phyloP scores from a whole-genome alignment of 2,329 filamentous ascomycete species.

The Diaporthe vaccinii region DNA sequence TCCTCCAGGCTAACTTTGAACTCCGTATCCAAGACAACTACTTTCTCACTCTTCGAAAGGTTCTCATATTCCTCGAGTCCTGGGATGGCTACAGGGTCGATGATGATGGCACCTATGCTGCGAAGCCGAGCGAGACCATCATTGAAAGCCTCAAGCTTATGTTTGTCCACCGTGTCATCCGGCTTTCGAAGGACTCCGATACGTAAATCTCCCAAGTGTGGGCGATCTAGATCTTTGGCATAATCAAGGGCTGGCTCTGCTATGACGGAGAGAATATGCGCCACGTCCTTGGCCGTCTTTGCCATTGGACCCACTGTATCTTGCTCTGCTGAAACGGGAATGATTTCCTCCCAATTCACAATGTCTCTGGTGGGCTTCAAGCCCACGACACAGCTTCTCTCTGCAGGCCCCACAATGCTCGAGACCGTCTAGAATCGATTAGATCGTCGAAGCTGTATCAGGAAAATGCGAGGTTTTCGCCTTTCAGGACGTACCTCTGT shows the following conservation, averaged over 20 bases:
- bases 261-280: conserved; percentile 52
- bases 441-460: not conserved
- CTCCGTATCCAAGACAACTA: conserved; percentile 63
- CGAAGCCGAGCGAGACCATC: conserved; percentile 62
- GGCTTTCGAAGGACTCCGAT: conserved; percentile 75
- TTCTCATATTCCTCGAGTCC: conserved; percentile 57
- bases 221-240: not conserved
- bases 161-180: conserved; percentile 51
- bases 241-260: conserved; percentile 53
- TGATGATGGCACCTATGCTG: conserved; percentile 68
- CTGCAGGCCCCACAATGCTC: conserved; percentile 66
- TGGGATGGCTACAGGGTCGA: conserved; percentile 62
- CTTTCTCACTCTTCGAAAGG: conserved; percentile 49
- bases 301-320: conserved; percentile 77
- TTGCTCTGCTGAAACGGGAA: conserved; percentile 74
- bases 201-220: conserved; percentile 48
- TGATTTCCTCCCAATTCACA: conserved; percentile 71
- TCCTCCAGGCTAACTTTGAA: conserved; percentile 68
- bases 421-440: not conserved
- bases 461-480: not conserved
- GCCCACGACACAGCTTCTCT: conserved; percentile 72
- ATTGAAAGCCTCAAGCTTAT: conserved; percentile 57
- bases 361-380: conserved; percentile 73
- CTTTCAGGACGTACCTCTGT: conserved; percentile 57
- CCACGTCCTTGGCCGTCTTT: conserved; percentile 62